Evolutionary conservation across 2,329 filamentous ascomycete genomes (phyloP), one percentile per base, ranked within the genome.

Genomic region (Diaporthe ilicicola): DNA sequence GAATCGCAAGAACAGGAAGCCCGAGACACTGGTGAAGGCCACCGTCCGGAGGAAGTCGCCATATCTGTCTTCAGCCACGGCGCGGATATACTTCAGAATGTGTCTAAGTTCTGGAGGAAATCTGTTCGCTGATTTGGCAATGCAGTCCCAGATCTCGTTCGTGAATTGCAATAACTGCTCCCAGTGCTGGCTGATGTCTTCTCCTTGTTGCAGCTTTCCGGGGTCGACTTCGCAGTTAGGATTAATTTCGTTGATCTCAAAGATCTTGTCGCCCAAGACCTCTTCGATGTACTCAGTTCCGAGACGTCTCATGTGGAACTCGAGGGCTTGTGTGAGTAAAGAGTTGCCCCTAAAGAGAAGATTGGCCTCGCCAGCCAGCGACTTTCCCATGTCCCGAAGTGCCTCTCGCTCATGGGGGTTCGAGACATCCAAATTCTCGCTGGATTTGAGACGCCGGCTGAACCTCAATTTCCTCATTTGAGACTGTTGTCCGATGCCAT

Each of bases 171-270:
- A 90, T 34, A 98, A 84, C 53, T 91, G 88, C 71, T 87, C 86
- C 95, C 95, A 98, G 76, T 97, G 96, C 72, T 92, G 90, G 48
- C 93, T 89, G 2, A 97, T 82, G 75, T 97, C 94, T 32, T 94
- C 91, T 10, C 81, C 81, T 27, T 81, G 79, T n/a, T 82, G 81
- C 39, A 97, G 85, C 71, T 92, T 91, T 81, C 93, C 94, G 1
- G 96, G 95, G 78, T 99, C 96, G 10, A 99, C 95, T 80, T 99
- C 96, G 80, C 95, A 98, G 76, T 98, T 93, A 0, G 93, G 92
- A 77, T 98, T 94, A 74, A 92, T 90, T 75, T 95, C 92, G 77
- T 97, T 96, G 79, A 99, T 97, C 78, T 97, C 93, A 71, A 88
- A 87, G 54, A 99, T 88, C 80, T 95, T 96, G 65, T 94, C 92